A percentile compares a stretch with the other conserved stretches of the same genome.
Evolutionary conservation across 108 stramenopile species (phyloP).

Genomic region (Cylindrotheca closterium): DNA sequence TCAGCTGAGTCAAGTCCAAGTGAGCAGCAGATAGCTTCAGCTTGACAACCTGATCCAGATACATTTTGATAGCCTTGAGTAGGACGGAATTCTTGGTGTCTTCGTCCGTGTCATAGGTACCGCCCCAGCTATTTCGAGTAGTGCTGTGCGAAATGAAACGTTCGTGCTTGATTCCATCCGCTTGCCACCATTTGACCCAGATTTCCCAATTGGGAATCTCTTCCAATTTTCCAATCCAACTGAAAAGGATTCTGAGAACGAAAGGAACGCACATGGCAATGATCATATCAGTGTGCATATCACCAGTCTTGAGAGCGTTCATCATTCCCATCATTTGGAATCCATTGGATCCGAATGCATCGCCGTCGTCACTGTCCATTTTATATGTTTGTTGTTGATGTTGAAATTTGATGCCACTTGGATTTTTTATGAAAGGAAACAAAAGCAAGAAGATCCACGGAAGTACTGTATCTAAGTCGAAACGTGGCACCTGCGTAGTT

Average conservation of each 20-base stretch:
- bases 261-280: conserved; percentile 68
- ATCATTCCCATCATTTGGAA: conserved; percentile 44
- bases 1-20: conserved; percentile 35
- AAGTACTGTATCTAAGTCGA: no score
- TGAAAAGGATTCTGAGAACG: conserved; percentile 34
- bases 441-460: no score
- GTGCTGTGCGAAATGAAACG: conserved; percentile 34
- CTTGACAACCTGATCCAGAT: conserved; percentile 33
- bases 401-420: no score
- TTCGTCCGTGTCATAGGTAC: conserved; percentile 17
- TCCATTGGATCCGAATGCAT: background rate
- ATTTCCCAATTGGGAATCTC: conserved; percentile 9
- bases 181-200: background rate
- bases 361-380: background rate
- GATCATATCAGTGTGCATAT: conserved; percentile 60
- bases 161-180: conserved; percentile 12
- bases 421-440: no score
- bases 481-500: no score
- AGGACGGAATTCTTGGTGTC: conserved; percentile 46
- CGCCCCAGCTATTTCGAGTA: conserved; percentile 20
- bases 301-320: conserved; percentile 61
- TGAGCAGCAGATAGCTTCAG: conserved; percentile 28
- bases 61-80: conserved; percentile 53
- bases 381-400: no score
- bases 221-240: conserved; percentile 16